Conservation (phyloP, 148 eudicot genomes). For the Pouteria glomerata region DNA sequence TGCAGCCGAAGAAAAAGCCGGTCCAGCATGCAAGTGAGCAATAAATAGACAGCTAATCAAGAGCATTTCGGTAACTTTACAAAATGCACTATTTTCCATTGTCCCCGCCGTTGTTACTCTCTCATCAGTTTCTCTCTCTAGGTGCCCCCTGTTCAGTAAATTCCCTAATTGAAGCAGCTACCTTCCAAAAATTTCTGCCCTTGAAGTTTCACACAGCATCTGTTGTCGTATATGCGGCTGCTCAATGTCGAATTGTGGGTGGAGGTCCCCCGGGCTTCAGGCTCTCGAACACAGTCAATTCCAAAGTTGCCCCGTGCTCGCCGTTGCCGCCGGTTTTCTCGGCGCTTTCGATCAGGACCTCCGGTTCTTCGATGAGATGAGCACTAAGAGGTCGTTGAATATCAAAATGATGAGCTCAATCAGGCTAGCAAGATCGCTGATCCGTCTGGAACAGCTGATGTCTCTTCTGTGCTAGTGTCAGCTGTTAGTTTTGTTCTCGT, state of each 20-base stretch:
- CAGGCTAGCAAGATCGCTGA: conserved; percentile 64
- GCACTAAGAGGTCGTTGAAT: conserved; percentile 29
- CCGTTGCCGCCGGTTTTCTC: conserved; percentile 82
- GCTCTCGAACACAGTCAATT: conserved; percentile 71
- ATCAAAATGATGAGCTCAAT: conserved; percentile 46
- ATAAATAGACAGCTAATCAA: not conserved
- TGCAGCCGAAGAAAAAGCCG: too few relatives aligned
- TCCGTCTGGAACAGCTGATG: conserved; percentile 67
- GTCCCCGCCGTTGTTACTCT: conserved; percentile 27
- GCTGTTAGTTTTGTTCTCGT: not conserved
- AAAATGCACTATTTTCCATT: not conserved
- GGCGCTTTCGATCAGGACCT: conserved; percentile 77
- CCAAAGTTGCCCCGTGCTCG: conserved; percentile 85
- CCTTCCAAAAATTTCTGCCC: not conserved
- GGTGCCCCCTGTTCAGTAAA: conserved; percentile 10
- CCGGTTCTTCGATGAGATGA: conserved; percentile 49
- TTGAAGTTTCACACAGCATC: not conserved
- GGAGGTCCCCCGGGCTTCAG: conserved; percentile 59
- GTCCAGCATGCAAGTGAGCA: not conserved
- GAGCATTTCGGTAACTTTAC: conserved; percentile 2
- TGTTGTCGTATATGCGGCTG: not conserved
- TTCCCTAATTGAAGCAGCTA: not conserved
- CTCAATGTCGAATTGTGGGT: conserved; percentile 28
- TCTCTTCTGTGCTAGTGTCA: conserved; percentile 73
- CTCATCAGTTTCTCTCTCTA: conserved; percentile 15